These are phyloP conservation scores for Bauhinia variegata DNA, from an alignment of 306 rosid species.

Conservation along the genomic window DNA sequence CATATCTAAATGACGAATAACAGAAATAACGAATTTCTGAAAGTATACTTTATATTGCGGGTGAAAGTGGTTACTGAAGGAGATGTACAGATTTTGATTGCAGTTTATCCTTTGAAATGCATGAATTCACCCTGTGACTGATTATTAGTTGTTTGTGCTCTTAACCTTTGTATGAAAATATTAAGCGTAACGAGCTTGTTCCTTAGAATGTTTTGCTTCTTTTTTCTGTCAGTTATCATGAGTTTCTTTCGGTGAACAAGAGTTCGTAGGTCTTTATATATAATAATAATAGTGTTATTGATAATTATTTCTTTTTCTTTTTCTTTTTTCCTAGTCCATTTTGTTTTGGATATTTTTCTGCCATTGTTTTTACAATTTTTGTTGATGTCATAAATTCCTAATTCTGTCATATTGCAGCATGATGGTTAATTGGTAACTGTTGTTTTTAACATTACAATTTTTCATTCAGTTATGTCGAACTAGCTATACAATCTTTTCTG, in stretches of 20 bases:
- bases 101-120: not conserved
- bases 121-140: not conserved
- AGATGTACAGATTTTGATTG: not conserved
- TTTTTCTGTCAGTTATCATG: not conserved
- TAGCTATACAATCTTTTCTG: constrained; percentile 4
- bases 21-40: too few relatives aligned
- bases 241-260: not conserved
- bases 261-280: not conserved
- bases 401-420: too few relatives aligned
- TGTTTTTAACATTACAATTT: too few relatives aligned
- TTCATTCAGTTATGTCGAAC: not conserved
- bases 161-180: not conserved
- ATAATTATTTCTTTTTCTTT: not conserved
- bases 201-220: too few relatives aligned
- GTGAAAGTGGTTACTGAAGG: not conserved
- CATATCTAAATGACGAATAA: not conserved
- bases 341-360: not conserved
- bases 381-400: constrained; percentile 5
- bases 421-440: too few relatives aligned
- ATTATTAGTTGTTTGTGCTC: not conserved
- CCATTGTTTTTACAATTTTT: not conserved
- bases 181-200: not conserved
- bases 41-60: not conserved
- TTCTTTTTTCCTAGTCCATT: not conserved
- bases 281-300: not conserved